phyloP scores from a whole-genome alignment of 108 stramenopile genomes.

The Cyclostephanos tholiformis region DNA sequence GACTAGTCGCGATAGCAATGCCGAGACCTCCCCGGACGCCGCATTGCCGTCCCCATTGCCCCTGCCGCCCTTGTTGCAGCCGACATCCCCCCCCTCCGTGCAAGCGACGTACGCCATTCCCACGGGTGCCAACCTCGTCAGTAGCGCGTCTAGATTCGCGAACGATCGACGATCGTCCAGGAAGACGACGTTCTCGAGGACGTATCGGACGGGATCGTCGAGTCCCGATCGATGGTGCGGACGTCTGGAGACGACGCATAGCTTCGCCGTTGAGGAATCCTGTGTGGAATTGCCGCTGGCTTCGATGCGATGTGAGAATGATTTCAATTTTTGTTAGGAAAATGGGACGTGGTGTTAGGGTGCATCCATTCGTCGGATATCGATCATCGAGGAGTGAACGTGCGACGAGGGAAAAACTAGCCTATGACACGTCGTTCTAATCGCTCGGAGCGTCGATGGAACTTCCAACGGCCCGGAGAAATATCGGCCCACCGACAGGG shows the following conservation, averaged over 20 bases:
- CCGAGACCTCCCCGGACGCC: constrained; percentile 19
- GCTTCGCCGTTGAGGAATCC: constrained; percentile 31
- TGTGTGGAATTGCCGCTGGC: constrained; percentile 33
- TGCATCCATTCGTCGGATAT: not conserved
- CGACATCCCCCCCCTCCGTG: constrained; percentile 30
- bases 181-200: constrained; percentile 58
- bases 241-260: constrained; percentile 46
- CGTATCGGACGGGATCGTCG: constrained; percentile 51
- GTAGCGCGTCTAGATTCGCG: constrained; percentile 69
- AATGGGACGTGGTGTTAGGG: not conserved
- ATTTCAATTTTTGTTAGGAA: not conserved
- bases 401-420: too few relatives aligned
- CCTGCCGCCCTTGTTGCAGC: not conserved
- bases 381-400: not conserved
- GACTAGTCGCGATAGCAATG: constrained; percentile 14
- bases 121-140: constrained; percentile 54
- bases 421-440: too few relatives aligned
- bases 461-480: too few relatives aligned
- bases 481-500: too few relatives aligned
- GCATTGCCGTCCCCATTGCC: constrained; percentile 2
- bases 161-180: constrained; percentile 61
- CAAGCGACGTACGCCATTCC: constrained; percentile 46
- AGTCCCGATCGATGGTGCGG: constrained; percentile 39
- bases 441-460: not conserved
- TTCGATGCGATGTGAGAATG: not conserved